Conservation (phyloP, 164 flowering plant species). For the Paratinospora sagittata region DNA sequence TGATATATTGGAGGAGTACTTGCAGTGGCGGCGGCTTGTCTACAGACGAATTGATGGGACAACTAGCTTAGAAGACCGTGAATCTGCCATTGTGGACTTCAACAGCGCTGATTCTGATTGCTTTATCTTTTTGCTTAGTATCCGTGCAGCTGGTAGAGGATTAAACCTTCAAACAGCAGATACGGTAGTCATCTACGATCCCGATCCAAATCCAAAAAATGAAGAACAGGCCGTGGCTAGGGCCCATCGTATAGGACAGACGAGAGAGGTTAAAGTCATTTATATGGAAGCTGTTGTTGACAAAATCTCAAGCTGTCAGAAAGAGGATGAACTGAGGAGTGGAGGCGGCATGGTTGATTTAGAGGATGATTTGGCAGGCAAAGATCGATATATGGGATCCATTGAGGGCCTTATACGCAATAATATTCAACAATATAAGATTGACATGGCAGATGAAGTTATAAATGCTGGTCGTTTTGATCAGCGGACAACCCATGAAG, state of each 20-base stretch:
- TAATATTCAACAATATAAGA: slow-evolving; percentile 97
- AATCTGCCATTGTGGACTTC: slow-evolving; percentile 92
- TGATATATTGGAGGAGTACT: slow-evolving; percentile 89
- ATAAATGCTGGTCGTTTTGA: slow-evolving; percentile 99
- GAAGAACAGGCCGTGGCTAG: slow-evolving; percentile 99
- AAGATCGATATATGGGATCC: slow-evolving; percentile 95
- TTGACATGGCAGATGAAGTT: slow-evolving; percentile 99
- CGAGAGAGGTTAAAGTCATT: slow-evolving; percentile 90
- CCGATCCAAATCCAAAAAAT: slow-evolving; percentile 98
- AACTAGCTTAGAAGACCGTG: slow-evolving; percentile 95
- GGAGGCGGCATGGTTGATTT: slow-evolving; percentile 78
- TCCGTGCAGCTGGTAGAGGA: slow-evolving; percentile 99
- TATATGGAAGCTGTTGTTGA: slow-evolving; percentile 98
- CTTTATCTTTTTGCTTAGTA: slow-evolving; percentile 94
- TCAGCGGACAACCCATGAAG: slow-evolving; percentile 99
- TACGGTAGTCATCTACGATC: slow-evolving; percentile 95
- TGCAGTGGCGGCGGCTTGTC: slow-evolving; percentile 83
- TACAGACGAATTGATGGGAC: slow-evolving; percentile 96
- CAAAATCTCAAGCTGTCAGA: slow-evolving; percentile 77
- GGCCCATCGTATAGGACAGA: slow-evolving; percentile 98
- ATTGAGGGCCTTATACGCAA: slow-evolving; percentile 94
- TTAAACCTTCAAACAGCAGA: slow-evolving; percentile 97
- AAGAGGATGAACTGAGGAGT: slow-evolving; percentile 80
- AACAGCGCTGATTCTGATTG: slow-evolving; percentile 72
- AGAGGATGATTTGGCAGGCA: slow-evolving; percentile 98